Base-by-base conservation (phyloP, 2,329 filamentous ascomycete species). In the Calonectria henricotiae region DNA sequence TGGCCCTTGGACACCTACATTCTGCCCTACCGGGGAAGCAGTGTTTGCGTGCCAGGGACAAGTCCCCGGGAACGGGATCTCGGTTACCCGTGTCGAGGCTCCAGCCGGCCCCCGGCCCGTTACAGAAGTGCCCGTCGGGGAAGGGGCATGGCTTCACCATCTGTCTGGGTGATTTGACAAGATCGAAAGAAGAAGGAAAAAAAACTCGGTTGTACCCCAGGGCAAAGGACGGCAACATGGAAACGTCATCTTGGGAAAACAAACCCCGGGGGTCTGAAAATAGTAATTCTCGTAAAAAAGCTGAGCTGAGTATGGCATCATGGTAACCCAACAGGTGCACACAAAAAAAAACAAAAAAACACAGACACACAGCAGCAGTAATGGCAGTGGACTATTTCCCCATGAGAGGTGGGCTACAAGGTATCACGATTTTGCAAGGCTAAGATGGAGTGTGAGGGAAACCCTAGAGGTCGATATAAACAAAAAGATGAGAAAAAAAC, bases 71-170 rank as follows among this genome's bases (percentile, higher is more conserved):
- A 69, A 61, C 73, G 72, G 60, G 68, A 44, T 64, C 61, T 27
- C 49, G 64, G 54, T 32, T 66, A 67, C 41, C 70, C 73, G 67
- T n/a, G 35, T 74, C 74, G 72, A 76, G 68, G 70, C 61, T 55
- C 46, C 58, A 62, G 39, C 32, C 30, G 55, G n/a, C 20, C 63
- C 25, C 30, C 49, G 35, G 30, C 25, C 49, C 51, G 54, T 46
- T 39, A 43, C 41, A 25, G 63, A 58, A 17, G 30, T 46, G 47
- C 39, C 46, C 41, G 17, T 65, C 49, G 15, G 8, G 15, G 27
- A 7, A 7, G 27, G 27, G 7, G 27, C n/a, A 62, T 61, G 51
- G 43, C 35, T 62, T 61, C 30, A 47, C 32, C 39, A 32, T 30
- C 23, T 43, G 8, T 9, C 12, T 17, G 30, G 43, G 27, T 54